These are phyloP conservation scores for Eucalyptus curtisii DNA, from an alignment of 345 rosid species.

Conservation along the genomic window DNA sequence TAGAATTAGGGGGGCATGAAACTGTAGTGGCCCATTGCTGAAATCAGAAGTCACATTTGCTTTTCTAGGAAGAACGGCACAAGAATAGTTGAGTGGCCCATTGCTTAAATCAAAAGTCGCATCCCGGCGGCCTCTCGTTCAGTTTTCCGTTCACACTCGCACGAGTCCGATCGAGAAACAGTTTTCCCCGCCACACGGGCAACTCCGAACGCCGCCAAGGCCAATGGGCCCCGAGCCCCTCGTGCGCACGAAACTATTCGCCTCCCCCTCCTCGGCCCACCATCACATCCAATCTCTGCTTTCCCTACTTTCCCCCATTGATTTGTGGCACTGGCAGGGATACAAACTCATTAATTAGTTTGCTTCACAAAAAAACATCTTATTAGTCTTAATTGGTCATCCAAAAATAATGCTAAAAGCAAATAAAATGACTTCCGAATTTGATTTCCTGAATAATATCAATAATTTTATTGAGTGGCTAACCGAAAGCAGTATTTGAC, in stretches of 20 bases:
- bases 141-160: not conserved
- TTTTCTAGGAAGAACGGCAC: too few relatives aligned
- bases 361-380: not conserved
- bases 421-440: too few relatives aligned
- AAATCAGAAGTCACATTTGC: too few relatives aligned
- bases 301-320: not conserved
- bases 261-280: not conserved
- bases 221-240: not conserved
- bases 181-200: not conserved
- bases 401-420: not conserved
- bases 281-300: not conserved
- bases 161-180: not conserved
- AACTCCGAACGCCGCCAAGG: not conserved
- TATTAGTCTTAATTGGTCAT: not conserved
- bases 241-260: not conserved
- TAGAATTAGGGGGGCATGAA: not conserved
- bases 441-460: not conserved
- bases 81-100: too few relatives aligned
- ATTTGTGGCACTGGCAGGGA: not conserved
- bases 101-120: not conserved
- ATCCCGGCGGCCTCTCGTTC: not conserved
- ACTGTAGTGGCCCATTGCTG: not conserved
- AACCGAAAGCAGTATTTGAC: accelerated
- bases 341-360: not conserved
- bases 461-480: not conserved